A percentile compares a stretch with the other conserved stretches of the same genome.
Evolutionary conservation across 257 asterid species (phyloP).

Genomic region (Salvia splendens): DNA sequence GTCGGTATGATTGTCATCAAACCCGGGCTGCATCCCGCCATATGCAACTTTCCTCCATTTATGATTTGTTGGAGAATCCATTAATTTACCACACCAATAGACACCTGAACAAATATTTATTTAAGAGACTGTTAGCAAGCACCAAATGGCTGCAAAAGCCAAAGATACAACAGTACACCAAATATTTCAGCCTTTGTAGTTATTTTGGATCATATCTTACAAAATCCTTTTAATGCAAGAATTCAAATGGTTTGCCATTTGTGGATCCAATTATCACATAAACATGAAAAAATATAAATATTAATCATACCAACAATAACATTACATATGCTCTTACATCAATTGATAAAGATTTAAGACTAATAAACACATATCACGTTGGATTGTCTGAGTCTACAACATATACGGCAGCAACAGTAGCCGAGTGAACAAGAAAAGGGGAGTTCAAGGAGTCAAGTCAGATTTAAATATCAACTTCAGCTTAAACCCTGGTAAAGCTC

Average conservation of each 20-base stretch:
- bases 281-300: too few relatives aligned
- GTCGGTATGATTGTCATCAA: slow-evolving; percentile 83
- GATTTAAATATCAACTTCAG: too few relatives aligned
- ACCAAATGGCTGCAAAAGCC: slow-evolving; percentile 11
- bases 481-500: too few relatives aligned
- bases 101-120: slow-evolving; percentile 8
- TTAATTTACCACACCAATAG: slow-evolving; percentile 23
- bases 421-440: too few relatives aligned
- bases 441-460: too few relatives aligned
- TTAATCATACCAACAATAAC: too few relatives aligned
- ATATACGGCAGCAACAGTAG: too few relatives aligned
- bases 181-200: not conserved
- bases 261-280: too few relatives aligned
- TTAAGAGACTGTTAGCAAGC: slow-evolving; percentile 24
- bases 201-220: not conserved
- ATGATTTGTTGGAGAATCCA: slow-evolving; percentile 55
- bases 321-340: too few relatives aligned
- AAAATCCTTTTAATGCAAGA: not conserved
- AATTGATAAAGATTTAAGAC: too few relatives aligned
- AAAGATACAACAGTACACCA: not conserved
- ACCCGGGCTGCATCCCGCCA: slow-evolving; percentile 97
- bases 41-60: slow-evolving; percentile 90
- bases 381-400: too few relatives aligned
- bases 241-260: not conserved
- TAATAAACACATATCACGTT: too few relatives aligned